phyloP scores from a whole-genome alignment of 768 basidiomycete genomes.

The Saitozyma sp. region DNA sequence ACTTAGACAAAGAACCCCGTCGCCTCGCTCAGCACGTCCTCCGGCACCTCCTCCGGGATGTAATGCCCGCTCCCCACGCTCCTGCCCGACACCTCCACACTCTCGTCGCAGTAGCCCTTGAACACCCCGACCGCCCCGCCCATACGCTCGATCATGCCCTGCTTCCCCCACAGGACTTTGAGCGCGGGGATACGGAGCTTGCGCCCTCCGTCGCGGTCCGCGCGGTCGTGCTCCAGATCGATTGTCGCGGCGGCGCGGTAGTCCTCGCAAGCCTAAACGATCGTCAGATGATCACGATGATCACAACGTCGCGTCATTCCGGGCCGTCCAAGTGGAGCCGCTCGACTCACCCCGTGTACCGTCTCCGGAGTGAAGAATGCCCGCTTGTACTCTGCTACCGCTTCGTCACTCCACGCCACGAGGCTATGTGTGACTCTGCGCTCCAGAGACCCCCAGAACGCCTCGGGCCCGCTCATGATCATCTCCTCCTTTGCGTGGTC shows the following conservation, averaged over 20 bases:
- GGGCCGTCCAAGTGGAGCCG: neutral
- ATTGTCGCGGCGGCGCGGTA: slow-evolving; percentile 50
- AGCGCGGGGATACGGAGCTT: slow-evolving; percentile 21
- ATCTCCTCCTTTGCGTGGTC: slow-evolving; percentile 26
- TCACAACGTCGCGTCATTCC: neutral
- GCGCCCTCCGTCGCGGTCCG: slow-evolving; percentile 20
- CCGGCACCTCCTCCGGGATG: slow-evolving; percentile 39
- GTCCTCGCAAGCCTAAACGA: slow-evolving; percentile 43
- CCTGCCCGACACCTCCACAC: slow-evolving; percentile 18
- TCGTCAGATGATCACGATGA: slow-evolving; percentile 1
- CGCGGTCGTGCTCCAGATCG: slow-evolving; percentile 45
- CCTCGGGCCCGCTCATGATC: slow-evolving; percentile 26
- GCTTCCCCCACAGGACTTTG: slow-evolving; percentile 35
- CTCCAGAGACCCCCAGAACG: slow-evolving; percentile 25
- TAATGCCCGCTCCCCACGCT: slow-evolving; percentile 37
- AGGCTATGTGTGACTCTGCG: slow-evolving; percentile 14
- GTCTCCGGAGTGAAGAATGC: slow-evolving; percentile 17
- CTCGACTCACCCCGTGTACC: slow-evolving; percentile 31
- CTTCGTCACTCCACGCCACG: slow-evolving; percentile 29
- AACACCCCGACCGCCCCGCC: slow-evolving; percentile 25
- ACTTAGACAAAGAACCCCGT: slow-evolving; percentile 16
- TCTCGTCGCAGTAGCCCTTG: slow-evolving; percentile 22
- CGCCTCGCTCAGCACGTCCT: slow-evolving; percentile 30
- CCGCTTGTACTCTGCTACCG: slow-evolving; percentile 23
- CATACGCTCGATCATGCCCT: slow-evolving; percentile 33